Percentiles rank a stretch among this genome's conserved stretches.
Conservation (phyloP, 169 alveolate genomes). For the Plasmodium vivax region DNA sequence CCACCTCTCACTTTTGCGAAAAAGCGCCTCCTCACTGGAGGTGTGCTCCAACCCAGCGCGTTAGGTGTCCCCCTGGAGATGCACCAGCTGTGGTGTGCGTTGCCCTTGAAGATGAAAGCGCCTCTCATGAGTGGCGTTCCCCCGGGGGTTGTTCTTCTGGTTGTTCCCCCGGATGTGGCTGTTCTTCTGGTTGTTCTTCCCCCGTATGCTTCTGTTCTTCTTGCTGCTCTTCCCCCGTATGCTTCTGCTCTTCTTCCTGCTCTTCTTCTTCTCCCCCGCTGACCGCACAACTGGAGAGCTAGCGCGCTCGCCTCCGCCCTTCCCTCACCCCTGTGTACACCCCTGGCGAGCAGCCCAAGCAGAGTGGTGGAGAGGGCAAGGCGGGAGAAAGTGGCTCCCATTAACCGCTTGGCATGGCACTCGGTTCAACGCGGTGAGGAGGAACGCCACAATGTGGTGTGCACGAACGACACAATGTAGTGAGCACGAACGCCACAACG, state of each 20-base stretch:
- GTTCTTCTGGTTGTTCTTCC: neutral
- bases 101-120: neutral
- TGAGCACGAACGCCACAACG: too few species aligned
- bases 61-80: neutral
- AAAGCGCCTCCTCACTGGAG: neutral
- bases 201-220: too few species aligned
- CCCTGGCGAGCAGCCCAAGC: slow-evolving; percentile 16
- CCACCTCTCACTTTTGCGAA: neutral
- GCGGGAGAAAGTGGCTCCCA: slow-evolving; percentile 9
- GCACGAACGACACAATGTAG: too few species aligned
- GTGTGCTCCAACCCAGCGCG: neutral
- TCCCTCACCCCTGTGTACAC: slow-evolving; percentile 21
- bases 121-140: neutral
- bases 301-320: neutral
- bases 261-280: neutral
- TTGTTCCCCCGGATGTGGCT: too few species aligned
- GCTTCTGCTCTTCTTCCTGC: too few species aligned
- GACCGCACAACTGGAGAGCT: neutral
- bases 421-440: too few species aligned
- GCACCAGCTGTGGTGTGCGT: neutral
- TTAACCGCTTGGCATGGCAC: slow-evolving; percentile 14
- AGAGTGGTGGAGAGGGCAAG: slow-evolving; percentile 1
- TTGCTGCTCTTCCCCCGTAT: too few species aligned
- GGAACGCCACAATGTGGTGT: too few species aligned
- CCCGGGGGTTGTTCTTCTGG: neutral